These are phyloP conservation scores for Calvatia gigantea DNA, from an alignment of 768 basidiomycete species.

Conservation along the genomic window DNA sequence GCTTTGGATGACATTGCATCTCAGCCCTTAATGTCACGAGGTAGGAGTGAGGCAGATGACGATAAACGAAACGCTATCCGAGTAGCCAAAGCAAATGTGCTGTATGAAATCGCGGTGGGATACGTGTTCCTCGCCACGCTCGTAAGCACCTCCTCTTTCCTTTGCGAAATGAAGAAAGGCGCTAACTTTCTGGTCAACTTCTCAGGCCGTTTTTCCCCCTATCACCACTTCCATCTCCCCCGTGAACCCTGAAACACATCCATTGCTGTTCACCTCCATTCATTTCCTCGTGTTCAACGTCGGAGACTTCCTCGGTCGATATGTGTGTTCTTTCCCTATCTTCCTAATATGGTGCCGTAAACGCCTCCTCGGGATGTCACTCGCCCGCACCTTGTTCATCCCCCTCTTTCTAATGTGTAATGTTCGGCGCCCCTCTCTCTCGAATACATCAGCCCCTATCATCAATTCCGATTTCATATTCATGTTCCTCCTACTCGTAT, in stretches of 20 bases:
- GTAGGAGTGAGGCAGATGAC: conserved; percentile 19
- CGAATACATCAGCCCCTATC: conserved; percentile 35
- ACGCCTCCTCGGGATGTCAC: conserved; percentile 58
- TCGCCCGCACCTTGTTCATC: conserved; percentile 76
- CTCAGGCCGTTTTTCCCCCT: conserved; percentile 81
- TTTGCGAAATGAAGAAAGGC: conserved; percentile 2
- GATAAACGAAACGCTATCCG: conserved; percentile 42
- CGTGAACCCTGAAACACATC: conserved; percentile 62
- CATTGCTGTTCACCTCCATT: conserved; percentile 75
- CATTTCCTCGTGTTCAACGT: conserved; percentile 77
- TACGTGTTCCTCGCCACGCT: conserved; percentile 80
- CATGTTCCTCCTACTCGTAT: conserved; percentile 66
- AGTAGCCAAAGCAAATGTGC: conserved; percentile 60
- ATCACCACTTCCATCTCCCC: conserved; percentile 77
- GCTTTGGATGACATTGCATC: conserved; percentile 18
- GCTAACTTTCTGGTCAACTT: conserved; percentile 6
- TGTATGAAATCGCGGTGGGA: conserved; percentile 69
- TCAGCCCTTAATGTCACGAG: conserved; percentile 14
- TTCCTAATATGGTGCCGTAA: conserved; percentile 68
- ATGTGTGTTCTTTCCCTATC: conserved; percentile 59
- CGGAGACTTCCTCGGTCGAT: conserved; percentile 71
- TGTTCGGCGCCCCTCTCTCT: conserved; percentile 46
- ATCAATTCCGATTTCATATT: conserved; percentile 77
- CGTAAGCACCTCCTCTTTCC: conserved; percentile 39
- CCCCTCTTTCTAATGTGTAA: conserved; percentile 91